Evolutionary conservation across 805 yeast genomes (phyloP).

Genomic region (Ogataea parapolymorpha): DNA sequence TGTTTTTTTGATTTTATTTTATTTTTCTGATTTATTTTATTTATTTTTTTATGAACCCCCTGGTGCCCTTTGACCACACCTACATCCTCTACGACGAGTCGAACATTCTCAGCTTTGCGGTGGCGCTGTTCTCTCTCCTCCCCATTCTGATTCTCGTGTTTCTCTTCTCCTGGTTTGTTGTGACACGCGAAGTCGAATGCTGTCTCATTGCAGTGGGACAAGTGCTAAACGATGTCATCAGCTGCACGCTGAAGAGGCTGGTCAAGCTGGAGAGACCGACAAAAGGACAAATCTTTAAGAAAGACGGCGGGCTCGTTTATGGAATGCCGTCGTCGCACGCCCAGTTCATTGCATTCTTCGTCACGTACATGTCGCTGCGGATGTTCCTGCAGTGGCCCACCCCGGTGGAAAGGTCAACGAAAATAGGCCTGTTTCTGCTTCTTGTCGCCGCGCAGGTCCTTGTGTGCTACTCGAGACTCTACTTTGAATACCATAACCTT

Average conservation of each 20-base stretch:
- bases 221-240: conserved; percentile 67
- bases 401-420: conserved; percentile 28
- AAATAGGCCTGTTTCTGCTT: conserved; percentile 29
- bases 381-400: conserved; percentile 41
- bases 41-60: conserved; percentile 2
- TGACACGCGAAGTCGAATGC: conserved; percentile 82
- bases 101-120: conserved; percentile 54
- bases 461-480: conserved; percentile 70
- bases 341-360: conserved; percentile 88
- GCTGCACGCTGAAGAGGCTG: conserved; percentile 60
- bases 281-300: conserved; percentile 36
- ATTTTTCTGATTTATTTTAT: not conserved
- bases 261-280: conserved; percentile 74
- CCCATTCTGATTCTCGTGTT: conserved; percentile 79
- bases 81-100: conserved; percentile 73
- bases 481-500: conserved; percentile 70
- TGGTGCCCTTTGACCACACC: conserved; percentile 78
- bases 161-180: conserved; percentile 78
- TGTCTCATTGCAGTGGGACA: conserved; percentile 84
- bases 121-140: conserved; percentile 72
- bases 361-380: conserved; percentile 51
- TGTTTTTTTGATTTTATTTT: not conserved
- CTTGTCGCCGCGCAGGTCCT: conserved; percentile 32
- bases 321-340: conserved; percentile 99
- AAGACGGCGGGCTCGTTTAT: conserved; percentile 44